These are phyloP conservation scores for Elsinoe ampelina DNA, from an alignment of 2,329 filamentous ascomycete species.

Conservation along the genomic window DNA sequence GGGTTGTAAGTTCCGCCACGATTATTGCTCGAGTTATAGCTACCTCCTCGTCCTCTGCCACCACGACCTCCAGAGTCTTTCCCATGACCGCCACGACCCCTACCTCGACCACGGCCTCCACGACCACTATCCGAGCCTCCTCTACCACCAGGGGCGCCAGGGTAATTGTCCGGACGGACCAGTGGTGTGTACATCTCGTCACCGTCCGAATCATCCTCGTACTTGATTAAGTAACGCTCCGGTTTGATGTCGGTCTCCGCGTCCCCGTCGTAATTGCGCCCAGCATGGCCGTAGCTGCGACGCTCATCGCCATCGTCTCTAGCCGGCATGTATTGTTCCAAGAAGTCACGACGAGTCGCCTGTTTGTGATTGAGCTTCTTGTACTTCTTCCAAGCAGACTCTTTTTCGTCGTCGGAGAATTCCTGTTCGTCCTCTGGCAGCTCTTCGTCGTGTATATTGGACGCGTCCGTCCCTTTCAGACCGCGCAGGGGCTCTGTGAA, in stretches of 20 bases:
- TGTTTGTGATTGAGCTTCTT: slow-evolving; percentile 21
- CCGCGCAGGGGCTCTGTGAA: slow-evolving; percentile 74
- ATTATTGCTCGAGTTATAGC: slow-evolving; percentile 6
- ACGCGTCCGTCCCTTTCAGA: slow-evolving; percentile 84
- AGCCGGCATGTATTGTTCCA: background rate
- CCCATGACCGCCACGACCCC: slow-evolving; percentile 22
- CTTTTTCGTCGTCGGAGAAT: slow-evolving; percentile 93
- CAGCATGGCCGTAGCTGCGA: slow-evolving; percentile 20
- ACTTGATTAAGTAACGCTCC: slow-evolving; percentile 25
- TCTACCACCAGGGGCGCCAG: slow-evolving; percentile 32
- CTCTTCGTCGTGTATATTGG: slow-evolving; percentile 91
- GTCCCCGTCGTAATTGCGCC: slow-evolving; percentile 7
- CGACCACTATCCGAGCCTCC: slow-evolving; percentile 21
- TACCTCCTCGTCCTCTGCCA: slow-evolving; percentile 21
- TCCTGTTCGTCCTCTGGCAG: slow-evolving; percentile 77
- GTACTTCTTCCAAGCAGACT: slow-evolving; percentile 45
- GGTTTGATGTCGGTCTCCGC: background rate
- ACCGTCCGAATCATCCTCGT: slow-evolving; percentile 34
- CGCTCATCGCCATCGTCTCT: slow-evolving; percentile 21
- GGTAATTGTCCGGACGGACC: slow-evolving; percentile 38
- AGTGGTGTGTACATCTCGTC: slow-evolving; percentile 40
- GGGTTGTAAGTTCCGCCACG: slow-evolving; percentile 17
- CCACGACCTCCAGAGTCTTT: slow-evolving; percentile 16
- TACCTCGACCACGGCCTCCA: slow-evolving; percentile 18
- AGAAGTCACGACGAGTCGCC: background rate